Conservation (phyloP, 2,329 filamentous ascomycete species). For the Rhynchosporium agropyri region DNA sequence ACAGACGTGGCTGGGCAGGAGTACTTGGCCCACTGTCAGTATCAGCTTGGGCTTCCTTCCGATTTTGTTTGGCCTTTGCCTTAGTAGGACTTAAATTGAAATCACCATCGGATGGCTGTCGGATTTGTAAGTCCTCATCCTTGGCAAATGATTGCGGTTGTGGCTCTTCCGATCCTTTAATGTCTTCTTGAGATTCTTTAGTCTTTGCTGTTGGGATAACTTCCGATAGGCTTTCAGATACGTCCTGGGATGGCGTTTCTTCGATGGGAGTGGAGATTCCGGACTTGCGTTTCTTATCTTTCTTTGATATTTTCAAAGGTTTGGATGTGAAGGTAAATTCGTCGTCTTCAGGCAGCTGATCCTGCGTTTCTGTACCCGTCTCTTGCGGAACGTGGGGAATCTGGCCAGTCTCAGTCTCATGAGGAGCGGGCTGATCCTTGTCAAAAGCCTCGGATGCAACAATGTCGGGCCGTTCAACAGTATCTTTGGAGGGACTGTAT, state of each 20-base stretch:
- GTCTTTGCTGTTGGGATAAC: neutral
- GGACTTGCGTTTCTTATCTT: slow-evolving; percentile 24
- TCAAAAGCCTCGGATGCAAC: neutral
- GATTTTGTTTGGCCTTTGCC: slow-evolving; percentile 36
- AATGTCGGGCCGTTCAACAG: neutral
- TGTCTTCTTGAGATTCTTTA: neutral
- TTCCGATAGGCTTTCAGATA: neutral
- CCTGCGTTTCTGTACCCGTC: slow-evolving; percentile 15
- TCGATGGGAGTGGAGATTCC: slow-evolving; percentile 15
- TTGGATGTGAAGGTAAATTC: slow-evolving; percentile 27
- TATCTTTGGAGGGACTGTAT: neutral
- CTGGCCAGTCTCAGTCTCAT: neutral
- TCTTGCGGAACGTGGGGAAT: neutral
- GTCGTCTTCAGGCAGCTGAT: slow-evolving; percentile 19
- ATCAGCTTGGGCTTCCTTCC: slow-evolving; percentile 23
- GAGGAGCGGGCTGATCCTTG: slow-evolving; percentile 6
- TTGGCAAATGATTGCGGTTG: neutral
- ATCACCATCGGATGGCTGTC: slow-evolving; percentile 20
- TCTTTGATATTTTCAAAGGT: slow-evolving; percentile 37
- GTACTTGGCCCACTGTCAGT: slow-evolving; percentile 25
- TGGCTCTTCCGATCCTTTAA: neutral
- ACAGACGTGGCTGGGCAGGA: slow-evolving; percentile 1
- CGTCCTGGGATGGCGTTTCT: neutral
- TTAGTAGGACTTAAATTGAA: slow-evolving; percentile 30
- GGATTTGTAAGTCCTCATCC: slow-evolving; percentile 15